Evolutionary conservation across 768 basidiomycete genomes (phyloP), one percentile per base, ranked within the genome.

Genomic region (Naematelia encephala): DNA sequence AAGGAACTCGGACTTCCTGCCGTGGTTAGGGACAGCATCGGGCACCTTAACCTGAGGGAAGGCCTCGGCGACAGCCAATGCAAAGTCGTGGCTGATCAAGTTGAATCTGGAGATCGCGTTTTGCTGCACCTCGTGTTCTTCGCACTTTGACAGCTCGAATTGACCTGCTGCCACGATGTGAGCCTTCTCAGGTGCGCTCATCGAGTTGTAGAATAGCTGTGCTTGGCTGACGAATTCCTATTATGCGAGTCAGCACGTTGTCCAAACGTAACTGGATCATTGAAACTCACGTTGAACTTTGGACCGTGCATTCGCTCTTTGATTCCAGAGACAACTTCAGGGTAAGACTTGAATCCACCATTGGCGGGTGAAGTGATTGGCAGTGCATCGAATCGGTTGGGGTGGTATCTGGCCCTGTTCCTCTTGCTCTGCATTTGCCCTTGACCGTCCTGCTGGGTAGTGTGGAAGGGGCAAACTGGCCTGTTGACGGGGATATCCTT

Each of bases 101-200:
- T 85, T 87, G 63, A 89, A 82, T 14, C 86, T 71, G 43, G 83
- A 80, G 55, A 87, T 84, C 73, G 89, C 87, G 1, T 80, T 80
- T 71, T 84, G 79, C 75, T 87, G 87, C 0, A 93, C 87, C 1
- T 79, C 76, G 0, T 83, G 82, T 66, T 91, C 89, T 52, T 89
- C 86, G 76, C 87, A 88, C 70, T 91, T 89, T 57, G 84, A 85
- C 29, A 94, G 81, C 77, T 92, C 91, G 73, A 94, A 93, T 12
- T 85, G 83, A 58, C 89, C 81, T 3, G 89, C 90, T 3, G 78
- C 69, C 50, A 84, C 78, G 27, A 91, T 79, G 73, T 92, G 89
- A n/a, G 78, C 61, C 77, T 86, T 85, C 80, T 93, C 91, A 56
- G 84, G 73, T 0, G 79, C 67, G 1, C 82, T 68, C 48, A 93